Evolutionary conservation across 2,329 filamentous ascomycete genomes (phyloP).

Genomic region (Penicillium sclerotiorum): DNA sequence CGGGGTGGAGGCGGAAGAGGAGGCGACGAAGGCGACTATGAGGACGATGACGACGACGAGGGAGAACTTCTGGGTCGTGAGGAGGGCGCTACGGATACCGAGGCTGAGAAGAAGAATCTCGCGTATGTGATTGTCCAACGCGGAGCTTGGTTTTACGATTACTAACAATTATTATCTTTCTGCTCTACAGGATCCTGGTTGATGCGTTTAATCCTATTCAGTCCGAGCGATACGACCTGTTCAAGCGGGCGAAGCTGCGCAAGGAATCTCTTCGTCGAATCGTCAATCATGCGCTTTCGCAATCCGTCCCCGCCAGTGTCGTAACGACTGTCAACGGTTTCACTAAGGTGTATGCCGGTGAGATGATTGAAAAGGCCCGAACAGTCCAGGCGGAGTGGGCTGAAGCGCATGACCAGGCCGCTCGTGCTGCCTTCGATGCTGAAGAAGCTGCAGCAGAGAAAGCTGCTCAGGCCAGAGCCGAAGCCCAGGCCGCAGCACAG

Average conservation of each 20-base stretch:
- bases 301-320: conserved; percentile 66
- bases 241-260: conserved; percentile 53
- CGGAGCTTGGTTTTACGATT: conserved; percentile 2
- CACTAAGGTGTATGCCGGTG: conserved; percentile 67
- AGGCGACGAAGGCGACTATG: conserved; percentile 51
- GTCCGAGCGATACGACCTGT: conserved; percentile 52
- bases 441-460: conserved; percentile 59
- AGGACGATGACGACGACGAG: conserved; percentile 54
- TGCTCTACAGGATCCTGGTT: conserved; percentile 42
- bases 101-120: conserved; percentile 55
- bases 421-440: conserved; percentile 58
- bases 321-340: conserved; percentile 66
- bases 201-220: conserved; percentile 53
- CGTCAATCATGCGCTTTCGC: conserved; percentile 68
- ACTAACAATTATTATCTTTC: conserved; percentile 8
- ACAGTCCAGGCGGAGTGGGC: conserved; percentile 61
- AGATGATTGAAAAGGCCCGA: conserved; percentile 66
- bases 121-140: too few relatives aligned
- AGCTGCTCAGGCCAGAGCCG: conserved; percentile 31
- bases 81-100: conserved; percentile 50
- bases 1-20: conserved; percentile 36
- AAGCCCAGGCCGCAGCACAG: conserved; percentile 10
- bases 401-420: conserved; percentile 54
- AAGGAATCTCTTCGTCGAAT: conserved; percentile 57
- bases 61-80: conserved; percentile 49